phyloP scores from a whole-genome alignment of 306 rosid species.

The Lotus japonicus region DNA sequence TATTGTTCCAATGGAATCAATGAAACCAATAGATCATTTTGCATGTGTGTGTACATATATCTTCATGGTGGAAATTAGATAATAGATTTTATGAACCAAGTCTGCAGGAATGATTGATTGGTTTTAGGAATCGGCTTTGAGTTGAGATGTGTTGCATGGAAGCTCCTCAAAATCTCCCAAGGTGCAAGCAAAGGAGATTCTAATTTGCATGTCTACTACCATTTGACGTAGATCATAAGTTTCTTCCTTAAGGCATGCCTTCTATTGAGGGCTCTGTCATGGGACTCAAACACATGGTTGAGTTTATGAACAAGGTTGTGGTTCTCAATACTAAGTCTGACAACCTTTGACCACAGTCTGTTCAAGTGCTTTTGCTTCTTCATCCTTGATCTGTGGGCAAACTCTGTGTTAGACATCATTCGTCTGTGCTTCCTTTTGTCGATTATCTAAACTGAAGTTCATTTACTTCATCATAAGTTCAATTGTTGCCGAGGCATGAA shows the following conservation, averaged over 20 bases:
- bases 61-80: conserved; percentile 18
- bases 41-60: too few species aligned
- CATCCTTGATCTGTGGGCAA: conserved; percentile 80
- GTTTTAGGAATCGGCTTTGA: conserved; percentile 43
- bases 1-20: conserved; percentile 20
- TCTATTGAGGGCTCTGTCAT: conserved; percentile 53
- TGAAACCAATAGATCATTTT: conserved; percentile 18
- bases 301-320: conserved; percentile 49
- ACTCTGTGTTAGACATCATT: conserved; percentile 84
- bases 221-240: conserved; percentile 54
- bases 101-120: conserved; percentile 35
- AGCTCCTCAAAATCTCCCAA: conserved; percentile 41
- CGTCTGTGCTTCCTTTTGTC: conserved; percentile 70
- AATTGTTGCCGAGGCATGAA: conserved; percentile 54
- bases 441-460: conserved; percentile 49
- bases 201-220: conserved; percentile 44
- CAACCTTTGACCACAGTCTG: conserved; percentile 74
- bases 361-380: conserved; percentile 77
- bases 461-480: conserved; percentile 77
- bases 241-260: conserved; percentile 57
- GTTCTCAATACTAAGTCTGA: conserved; percentile 61
- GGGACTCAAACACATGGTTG: conserved; percentile 45
- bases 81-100: conserved; percentile 36
- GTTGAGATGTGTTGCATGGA: conserved; percentile 45
- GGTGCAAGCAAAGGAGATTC: conserved; percentile 30